These are phyloP conservation scores for Heliamphora ciliata DNA, from an alignment of 179 eudicot species.

Conservation along the genomic window DNA sequence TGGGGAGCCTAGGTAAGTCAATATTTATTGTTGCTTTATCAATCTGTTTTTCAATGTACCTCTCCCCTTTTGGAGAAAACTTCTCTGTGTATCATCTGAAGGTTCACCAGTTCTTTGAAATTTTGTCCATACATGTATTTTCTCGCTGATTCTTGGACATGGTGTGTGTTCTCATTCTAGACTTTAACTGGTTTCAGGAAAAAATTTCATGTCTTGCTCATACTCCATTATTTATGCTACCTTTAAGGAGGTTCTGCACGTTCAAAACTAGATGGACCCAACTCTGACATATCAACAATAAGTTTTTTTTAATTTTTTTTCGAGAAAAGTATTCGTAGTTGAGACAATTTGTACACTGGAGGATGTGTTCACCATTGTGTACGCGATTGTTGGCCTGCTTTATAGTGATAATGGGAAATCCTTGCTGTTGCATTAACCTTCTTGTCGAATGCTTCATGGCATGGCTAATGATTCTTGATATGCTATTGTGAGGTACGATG, in stretches of 20 bases:
- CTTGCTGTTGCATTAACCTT: too few species aligned
- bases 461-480: not conserved
- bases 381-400: not conserved
- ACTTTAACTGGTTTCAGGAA: not conserved
- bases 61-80: not conserved
- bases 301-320: not conserved
- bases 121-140: not conserved
- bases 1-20: conserved; percentile 63
- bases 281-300: not conserved
- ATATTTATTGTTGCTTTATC: not conserved
- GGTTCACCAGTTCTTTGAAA: not conserved
- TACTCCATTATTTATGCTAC: not conserved
- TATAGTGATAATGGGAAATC: not conserved
- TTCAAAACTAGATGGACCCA: not conserved
- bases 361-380: not conserved
- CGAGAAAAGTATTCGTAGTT: not conserved
- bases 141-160: not conserved
- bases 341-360: not conserved
- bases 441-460: not conserved
- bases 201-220: not conserved
- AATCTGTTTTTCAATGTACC: not conserved
- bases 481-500: too few species aligned
- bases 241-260: not conserved
- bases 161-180: not conserved
- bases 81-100: not conserved